phyloP scores from a whole-genome alignment of 1,284 basidiomycete genomes.

The Marasmius fiardii region DNA sequence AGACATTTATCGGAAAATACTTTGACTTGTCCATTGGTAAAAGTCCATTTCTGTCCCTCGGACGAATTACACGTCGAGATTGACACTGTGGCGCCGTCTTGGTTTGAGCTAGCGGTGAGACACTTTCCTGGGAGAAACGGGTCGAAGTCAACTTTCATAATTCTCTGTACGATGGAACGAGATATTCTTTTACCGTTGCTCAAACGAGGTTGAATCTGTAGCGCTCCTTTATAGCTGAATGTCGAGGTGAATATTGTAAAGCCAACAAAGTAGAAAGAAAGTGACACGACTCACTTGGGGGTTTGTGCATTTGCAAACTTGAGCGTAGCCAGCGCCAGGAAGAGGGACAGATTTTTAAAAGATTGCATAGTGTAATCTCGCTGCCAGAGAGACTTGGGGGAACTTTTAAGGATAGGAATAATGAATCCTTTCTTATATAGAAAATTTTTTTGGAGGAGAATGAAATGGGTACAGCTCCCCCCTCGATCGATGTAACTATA shows the following conservation, averaged over 20 bases:
- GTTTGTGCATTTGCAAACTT: background rate
- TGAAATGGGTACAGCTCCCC: no score
- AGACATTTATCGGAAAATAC: constrained; percentile 46
- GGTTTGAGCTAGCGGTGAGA: constrained; percentile 43
- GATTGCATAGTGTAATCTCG: no score
- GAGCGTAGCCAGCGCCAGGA: background rate
- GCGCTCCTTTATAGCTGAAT: background rate
- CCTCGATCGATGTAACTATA: no score
- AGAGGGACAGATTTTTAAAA: background rate
- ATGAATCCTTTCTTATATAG: no score
- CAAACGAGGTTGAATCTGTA: background rate
- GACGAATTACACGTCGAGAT: constrained; percentile 41
- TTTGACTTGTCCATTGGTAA: constrained; percentile 35
- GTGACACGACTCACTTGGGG: background rate
- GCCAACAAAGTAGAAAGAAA: background rate
- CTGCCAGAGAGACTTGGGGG: no score
- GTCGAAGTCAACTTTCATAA: background rate
- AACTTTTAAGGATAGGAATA: no score
- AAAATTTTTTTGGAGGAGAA: no score
- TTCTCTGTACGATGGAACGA: background rate
- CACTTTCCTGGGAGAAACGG: constrained; percentile 36
- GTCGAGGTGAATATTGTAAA: background rate
- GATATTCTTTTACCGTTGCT: background rate
- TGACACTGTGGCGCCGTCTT: constrained; percentile 41
- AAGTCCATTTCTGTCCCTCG: constrained; percentile 42